A percentile compares a stretch with the other conserved stretches of the same genome.
Conservation (phyloP, 768 basidiomycete species). For the Tulasnella sp. region DNA sequence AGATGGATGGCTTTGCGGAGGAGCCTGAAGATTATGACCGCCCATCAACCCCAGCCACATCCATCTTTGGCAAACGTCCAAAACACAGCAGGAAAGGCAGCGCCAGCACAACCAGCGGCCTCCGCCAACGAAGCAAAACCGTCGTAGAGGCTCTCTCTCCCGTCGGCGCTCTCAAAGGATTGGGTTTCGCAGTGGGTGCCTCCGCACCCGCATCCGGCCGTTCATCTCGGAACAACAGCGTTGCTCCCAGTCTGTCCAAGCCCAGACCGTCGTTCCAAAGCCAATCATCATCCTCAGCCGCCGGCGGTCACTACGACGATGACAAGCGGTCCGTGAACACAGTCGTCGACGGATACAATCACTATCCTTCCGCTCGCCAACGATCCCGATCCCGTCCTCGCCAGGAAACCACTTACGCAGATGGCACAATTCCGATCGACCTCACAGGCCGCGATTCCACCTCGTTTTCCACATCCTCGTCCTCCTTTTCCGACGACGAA, state of each 20-base stretch:
- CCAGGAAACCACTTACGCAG: neutral
- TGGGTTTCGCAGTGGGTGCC: neutral
- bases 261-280: neutral
- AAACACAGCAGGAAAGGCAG: neutral
- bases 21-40: neutral
- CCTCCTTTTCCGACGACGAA: neutral
- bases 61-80: neutral
- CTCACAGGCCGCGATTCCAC: neutral
- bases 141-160: neutral
- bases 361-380: neutral
- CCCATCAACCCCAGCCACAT: neutral
- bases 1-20: constrained; percentile 4
- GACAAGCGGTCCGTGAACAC: neutral
- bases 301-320: neutral
- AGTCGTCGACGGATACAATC: neutral
- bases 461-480: neutral
- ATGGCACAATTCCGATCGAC: neutral
- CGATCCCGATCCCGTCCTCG: neutral
- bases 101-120: neutral
- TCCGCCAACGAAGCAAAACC: neutral
- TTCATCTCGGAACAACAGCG: neutral
- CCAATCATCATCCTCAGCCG: neutral
- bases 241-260: neutral
- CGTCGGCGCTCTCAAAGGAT: neutral
- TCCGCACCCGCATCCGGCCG: neutral